Percentiles rank a stretch among this genome's conserved stretches.
Conservation (phyloP, 2,329 filamentous ascomycete species). For the Apiospora hydei region DNA sequence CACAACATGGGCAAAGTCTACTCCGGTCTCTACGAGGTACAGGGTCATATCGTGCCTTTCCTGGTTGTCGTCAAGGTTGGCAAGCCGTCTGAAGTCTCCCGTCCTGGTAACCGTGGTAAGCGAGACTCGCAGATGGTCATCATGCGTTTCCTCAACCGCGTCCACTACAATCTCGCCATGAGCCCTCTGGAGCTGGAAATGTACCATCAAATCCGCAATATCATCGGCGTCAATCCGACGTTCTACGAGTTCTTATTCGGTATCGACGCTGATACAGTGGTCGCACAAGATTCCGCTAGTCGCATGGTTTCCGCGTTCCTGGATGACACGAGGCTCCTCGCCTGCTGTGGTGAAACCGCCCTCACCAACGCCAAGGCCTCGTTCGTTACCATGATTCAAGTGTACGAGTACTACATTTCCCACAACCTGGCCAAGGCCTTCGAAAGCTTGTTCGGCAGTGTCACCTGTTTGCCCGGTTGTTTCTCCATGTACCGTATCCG, state of each 20-base stretch:
- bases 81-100: constrained; percentile 95
- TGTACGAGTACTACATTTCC: constrained; percentile 99
- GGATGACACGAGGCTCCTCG: constrained; percentile 91
- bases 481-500: constrained; percentile 99
- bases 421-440: constrained; percentile 98
- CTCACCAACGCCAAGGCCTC: constrained; percentile 93
- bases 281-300: constrained; percentile 86
- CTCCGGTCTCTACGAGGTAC: constrained; percentile 95
- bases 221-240: constrained; percentile 97
- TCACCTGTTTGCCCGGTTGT: constrained; percentile 97
- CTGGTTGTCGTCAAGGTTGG: constrained; percentile 96
- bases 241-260: constrained; percentile 98
- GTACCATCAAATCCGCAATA: constrained; percentile 98
- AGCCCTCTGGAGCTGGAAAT: constrained; percentile 96
- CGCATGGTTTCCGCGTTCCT: constrained; percentile 92
- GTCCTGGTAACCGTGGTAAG: constrained; percentile 96
- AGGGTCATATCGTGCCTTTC: constrained; percentile 98
- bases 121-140: constrained; percentile 98
- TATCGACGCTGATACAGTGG: constrained; percentile 96
- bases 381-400: constrained; percentile 98
- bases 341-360: constrained; percentile 91
- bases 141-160: constrained; percentile 98
- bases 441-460: constrained; percentile 94
- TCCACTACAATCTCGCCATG: constrained; percentile 98
- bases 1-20: constrained; percentile 99